These are phyloP conservation scores for Sporothrix euskadiensis DNA, from an alignment of 2,329 filamentous ascomycete genomes.

Conservation along the genomic window DNA sequence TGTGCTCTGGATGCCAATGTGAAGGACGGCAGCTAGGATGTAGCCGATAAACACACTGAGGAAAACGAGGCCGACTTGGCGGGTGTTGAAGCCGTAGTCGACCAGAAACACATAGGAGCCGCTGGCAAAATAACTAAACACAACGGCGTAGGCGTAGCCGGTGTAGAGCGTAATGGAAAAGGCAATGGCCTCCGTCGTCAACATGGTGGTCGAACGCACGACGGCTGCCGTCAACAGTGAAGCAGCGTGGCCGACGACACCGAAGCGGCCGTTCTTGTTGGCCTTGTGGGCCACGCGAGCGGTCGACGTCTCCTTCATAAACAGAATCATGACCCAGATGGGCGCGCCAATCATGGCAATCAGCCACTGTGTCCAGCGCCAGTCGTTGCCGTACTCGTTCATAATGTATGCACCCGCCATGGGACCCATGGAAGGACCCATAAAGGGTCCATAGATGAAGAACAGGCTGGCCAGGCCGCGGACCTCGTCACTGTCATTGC, in stretches of 20 bases:
- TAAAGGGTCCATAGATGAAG: slow-evolving; percentile 13
- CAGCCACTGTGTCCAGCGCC: slow-evolving; percentile 26
- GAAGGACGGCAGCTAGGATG: neutral
- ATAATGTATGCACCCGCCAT: slow-evolving; percentile 21
- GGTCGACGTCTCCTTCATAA: slow-evolving; percentile 21
- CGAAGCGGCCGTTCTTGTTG: neutral
- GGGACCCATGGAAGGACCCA: slow-evolving; percentile 17
- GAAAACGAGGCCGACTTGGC: neutral
- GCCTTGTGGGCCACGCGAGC: neutral
- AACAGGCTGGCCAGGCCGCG: slow-evolving; percentile 8
- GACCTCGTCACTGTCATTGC: neutral
- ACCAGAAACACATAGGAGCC: slow-evolving; percentile 6
- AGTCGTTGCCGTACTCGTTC: slow-evolving; percentile 13
- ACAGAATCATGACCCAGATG: slow-evolving; percentile 11
- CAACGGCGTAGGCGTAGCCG: slow-evolving; percentile 23
- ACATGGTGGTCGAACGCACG: slow-evolving; percentile 19
- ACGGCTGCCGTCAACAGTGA: neutral
- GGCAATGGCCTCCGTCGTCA: slow-evolving; percentile 18
- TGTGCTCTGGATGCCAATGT: neutral
- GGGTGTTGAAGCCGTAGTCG: slow-evolving; percentile 16
- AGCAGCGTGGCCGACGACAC: neutral
- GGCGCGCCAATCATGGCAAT: slow-evolving; percentile 9
- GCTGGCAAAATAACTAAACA: slow-evolving; percentile 22
- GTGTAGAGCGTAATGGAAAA: slow-evolving; percentile 19
- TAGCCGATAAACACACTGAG: slow-evolving; percentile 10